Base-by-base conservation (phyloP, 2,329 filamentous ascomycete genomes). In the Exophiala sideris region DNA sequence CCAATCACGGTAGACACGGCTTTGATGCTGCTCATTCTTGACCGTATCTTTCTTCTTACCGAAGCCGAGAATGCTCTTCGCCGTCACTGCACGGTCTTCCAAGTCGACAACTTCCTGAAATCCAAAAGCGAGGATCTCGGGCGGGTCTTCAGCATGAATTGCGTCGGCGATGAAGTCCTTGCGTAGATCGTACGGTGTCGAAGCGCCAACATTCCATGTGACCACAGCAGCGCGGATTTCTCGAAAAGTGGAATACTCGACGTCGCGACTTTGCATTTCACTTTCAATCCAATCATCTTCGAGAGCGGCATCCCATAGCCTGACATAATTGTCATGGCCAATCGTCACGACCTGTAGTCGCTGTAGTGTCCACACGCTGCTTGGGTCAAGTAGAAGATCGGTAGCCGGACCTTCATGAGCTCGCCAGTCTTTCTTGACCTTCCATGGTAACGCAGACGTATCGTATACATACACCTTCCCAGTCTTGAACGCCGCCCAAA, bases 41-140 rank as follows among this genome's bases (percentile, higher is more conserved):
- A 86, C 84, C 29, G 76, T 73, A 48, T 88, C 85, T 65, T 89
- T 88, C 68, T 96, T 95, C 67, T 91, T 82, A 63, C 76, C 79
- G 56, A 81, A 81, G 65, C 84, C 94, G 68, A 97, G 86, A 63
- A 97, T 85, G 51, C 89, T 90, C 73, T 94, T 96, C n/a, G 94
- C 94, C 18, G 92, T 97, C 47, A 95, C 88, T 62, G 91, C 95
- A 75, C 97, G 97, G 73, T 99, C 89, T 70, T 99, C 94, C 6
- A 99, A 78, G 67, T 99, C 94, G 3, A 99, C 94, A n/a, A 99
- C 79, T 71, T 99, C 94, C 70, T 99, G 94, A 70, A 99, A 99
- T 1, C 91, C 92, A 76, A 99, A 99, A 1, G 97, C 83, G 2
- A 97, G 74, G 46, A 99, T 91, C 63, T 97, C 94, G 0, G 94